A percentile compares a stretch with the other conserved stretches of the same genome.
Evolutionary conservation across 2,329 filamentous ascomycete genomes (phyloP).

Genomic region (Aspergillus glaucus): DNA sequence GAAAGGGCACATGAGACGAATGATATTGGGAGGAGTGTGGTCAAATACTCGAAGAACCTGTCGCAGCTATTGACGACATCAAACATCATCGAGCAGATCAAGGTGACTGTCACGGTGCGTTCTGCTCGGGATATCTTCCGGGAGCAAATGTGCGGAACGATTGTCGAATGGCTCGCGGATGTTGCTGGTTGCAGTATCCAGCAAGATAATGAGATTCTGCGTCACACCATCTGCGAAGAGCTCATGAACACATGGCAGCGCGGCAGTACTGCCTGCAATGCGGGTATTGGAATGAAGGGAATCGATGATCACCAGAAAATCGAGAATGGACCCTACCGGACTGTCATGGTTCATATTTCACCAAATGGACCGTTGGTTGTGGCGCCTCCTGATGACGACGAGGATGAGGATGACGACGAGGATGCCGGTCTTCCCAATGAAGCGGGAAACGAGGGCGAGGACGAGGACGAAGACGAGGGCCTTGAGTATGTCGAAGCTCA

Average conservation of each 20-base stretch:
- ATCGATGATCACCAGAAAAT: conserved; percentile 73
- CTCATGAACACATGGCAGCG: conserved; percentile 80
- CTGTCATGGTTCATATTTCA: conserved; percentile 37
- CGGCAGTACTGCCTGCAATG: conserved; percentile 77
- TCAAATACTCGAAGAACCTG: conserved; percentile 70
- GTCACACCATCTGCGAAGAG: conserved; percentile 82
- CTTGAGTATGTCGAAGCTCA: conserved; percentile 38
- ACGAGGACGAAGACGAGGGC: conserved; percentile 43
- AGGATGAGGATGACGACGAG: conserved; percentile 27
- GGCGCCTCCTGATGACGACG: conserved; percentile 45
- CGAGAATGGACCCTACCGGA: conserved; percentile 40
- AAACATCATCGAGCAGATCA: conserved; percentile 86
- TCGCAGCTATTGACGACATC: conserved; percentile 69
- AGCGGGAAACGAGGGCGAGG: conserved; percentile 41
- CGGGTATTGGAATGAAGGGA: conserved; percentile 67
- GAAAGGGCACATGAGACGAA: conserved; percentile 82
- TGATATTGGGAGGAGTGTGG: conserved; percentile 75
- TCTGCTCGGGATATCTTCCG: conserved; percentile 92
- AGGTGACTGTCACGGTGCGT: conserved; percentile 89
- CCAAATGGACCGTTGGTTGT: conserved; percentile 36
- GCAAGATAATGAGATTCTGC: conserved; percentile 69
- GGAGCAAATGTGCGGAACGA: conserved; percentile 97
- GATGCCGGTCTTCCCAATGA: conserved; percentile 30
- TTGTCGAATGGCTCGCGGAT: conserved; percentile 92
- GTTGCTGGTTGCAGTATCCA: conserved; percentile 85